Evolutionary conservation across 2,329 filamentous ascomycete genomes (phyloP), one percentile per base, ranked within the genome.

Genomic region (Phialophora expanda): DNA sequence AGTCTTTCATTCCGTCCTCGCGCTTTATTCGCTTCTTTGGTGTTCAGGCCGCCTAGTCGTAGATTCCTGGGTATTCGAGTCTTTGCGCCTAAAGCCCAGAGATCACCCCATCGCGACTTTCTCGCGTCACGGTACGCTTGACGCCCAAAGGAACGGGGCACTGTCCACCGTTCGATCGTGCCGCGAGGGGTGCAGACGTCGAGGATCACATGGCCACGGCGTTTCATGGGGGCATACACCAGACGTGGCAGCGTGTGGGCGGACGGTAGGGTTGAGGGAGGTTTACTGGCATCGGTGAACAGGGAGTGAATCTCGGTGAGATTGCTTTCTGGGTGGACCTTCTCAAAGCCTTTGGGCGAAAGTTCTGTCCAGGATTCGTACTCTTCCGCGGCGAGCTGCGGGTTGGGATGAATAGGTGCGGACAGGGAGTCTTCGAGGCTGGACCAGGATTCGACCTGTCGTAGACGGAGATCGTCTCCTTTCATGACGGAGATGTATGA

Each of bases 1-100:
- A 68, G 26, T 30, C 66, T 32, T 51, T 68, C 59, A 9, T 60
- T 57, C 8, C 63, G 59, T 20, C 63, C 62, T 48, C 62, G 34
- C 9, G 66, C 62, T 14, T 54, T 64, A 20, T 32, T 64, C 17
- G 62, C 67, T 56, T 69, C 67, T 41, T 67, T 67, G 8, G 62
- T 67, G 26, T 69, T 60, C n/a, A 60, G 34, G 2, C 63, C 65
- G n/a, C 67, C 67, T 12, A 66, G 56, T 17, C 88, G 85, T 51
- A 90, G 79, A 14, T 80, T 82, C 55, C 91, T 82, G 1, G 78
- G 75, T 3, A 90, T 85, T 12, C 92, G 85, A 0, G 92, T 96
- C 83, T 98, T 98, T 24, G 93, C 94, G 0, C 95, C 95, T 0
- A 98, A 83, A 0, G 94, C 93, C 95, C 95, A 99, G 9, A 98